phyloP scores from a whole-genome alignment of 2,329 filamentous ascomycete species.

The Ciborinia camelliae region DNA sequence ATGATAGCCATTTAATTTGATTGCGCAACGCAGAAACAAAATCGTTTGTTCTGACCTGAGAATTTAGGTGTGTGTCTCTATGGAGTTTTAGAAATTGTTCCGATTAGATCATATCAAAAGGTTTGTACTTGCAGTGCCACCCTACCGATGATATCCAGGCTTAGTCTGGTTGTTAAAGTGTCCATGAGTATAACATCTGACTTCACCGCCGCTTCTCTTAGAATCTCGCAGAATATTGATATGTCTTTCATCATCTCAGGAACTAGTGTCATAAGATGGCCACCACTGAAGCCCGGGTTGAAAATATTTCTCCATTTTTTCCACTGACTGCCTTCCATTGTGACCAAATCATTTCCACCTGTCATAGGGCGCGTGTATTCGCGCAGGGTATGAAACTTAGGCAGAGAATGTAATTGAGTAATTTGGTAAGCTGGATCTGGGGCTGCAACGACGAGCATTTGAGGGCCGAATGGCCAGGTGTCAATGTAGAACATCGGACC shows the following conservation, averaged over 20 bases:
- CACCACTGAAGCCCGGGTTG: neutral
- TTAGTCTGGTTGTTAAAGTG: neutral
- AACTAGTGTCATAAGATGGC: constrained; percentile 1
- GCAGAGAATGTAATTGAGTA: neutral
- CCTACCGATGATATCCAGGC: neutral
- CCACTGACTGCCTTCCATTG: neutral
- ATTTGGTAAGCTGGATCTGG: neutral
- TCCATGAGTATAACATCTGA: neutral
- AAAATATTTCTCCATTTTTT: neutral
- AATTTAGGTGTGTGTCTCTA: neutral
- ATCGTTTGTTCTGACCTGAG: neutral
- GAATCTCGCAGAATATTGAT: neutral
- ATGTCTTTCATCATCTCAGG: neutral
- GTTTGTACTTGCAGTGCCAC: neutral
- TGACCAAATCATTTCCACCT: neutral
- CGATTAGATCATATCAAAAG: neutral
- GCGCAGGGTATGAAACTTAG: neutral
- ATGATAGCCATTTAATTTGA: neutral
- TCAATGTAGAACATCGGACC: constrained; percentile 3
- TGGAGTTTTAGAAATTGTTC: neutral
- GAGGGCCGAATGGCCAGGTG: neutral
- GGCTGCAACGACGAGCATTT: neutral
- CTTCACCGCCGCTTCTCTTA: neutral
- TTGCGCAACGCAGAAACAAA: neutral
- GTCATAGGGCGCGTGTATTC: neutral